A percentile compares a stretch with the other conserved stretches of the same genome.
These are phyloP conservation scores for Ophiostoma ips DNA, from an alignment of 2,329 filamentous ascomycete genomes.

Conservation along the genomic window DNA sequence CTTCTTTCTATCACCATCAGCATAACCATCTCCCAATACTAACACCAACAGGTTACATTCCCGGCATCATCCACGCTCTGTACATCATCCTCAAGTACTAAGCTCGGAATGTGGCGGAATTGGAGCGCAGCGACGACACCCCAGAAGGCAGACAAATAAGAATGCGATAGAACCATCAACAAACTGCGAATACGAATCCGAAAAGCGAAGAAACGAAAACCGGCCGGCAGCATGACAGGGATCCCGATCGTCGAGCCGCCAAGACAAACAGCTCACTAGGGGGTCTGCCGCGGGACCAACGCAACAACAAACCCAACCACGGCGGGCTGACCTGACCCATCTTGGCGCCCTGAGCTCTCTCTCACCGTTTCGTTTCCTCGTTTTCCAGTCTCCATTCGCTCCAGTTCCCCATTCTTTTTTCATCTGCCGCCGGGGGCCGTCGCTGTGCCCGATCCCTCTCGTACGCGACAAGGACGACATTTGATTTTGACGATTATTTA, in stretches of 20 bases:
- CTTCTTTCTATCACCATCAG: no score
- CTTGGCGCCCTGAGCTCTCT: neutral
- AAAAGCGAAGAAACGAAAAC: neutral
- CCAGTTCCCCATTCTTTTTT: neutral
- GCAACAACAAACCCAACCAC: no score
- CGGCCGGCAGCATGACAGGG: no score
- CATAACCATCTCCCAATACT: neutral
- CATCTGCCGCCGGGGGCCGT: no score
- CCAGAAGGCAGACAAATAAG: neutral
- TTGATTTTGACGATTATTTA: neutral
- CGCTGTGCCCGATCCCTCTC: no score
- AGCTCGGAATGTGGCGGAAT: neutral
- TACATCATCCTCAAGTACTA: slow-evolving; percentile 92
- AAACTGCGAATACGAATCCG: no score
- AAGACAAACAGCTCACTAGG: no score
- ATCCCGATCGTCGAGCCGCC: no score
- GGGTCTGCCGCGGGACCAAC: neutral
- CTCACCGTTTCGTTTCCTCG: neutral
- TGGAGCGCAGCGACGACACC: neutral
- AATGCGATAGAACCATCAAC: neutral
- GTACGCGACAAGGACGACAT: no score
- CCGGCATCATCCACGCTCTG: slow-evolving; percentile 83
- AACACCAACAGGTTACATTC: slow-evolving; percentile 38
- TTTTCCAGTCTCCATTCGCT: no score
- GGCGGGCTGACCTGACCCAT: neutral